phyloP scores from a whole-genome alignment of 768 basidiomycete species.

The Xerocomellus chrysenteron region DNA sequence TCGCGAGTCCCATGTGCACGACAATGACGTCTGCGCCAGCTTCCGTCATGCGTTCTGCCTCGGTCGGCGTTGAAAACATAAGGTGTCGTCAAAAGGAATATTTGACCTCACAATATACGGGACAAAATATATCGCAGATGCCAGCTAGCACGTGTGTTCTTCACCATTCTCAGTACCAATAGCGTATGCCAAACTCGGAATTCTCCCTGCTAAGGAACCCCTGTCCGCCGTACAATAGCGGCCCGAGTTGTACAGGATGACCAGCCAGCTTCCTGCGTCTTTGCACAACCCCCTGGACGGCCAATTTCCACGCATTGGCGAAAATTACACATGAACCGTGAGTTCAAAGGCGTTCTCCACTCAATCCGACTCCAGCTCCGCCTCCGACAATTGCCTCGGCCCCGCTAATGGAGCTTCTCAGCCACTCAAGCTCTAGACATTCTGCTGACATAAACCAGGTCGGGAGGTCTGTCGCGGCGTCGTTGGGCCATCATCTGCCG shows the following conservation, averaged over 20 bases:
- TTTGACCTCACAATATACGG: slow-evolving; percentile 24
- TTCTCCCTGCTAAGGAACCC: slow-evolving; percentile 28
- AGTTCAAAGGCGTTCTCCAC: not conserved
- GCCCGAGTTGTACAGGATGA: slow-evolving; percentile 34
- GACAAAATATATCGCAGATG: slow-evolving; percentile 24
- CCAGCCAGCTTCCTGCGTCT: slow-evolving; percentile 27
- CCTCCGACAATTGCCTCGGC: slow-evolving; percentile 27
- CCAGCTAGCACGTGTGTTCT: slow-evolving; percentile 29
- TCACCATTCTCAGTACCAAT: slow-evolving; percentile 13
- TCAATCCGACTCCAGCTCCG: slow-evolving; percentile 28
- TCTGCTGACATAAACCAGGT: not conserved
- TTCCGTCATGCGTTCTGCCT: too few species aligned
- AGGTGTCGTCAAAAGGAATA: slow-evolving; percentile 25
- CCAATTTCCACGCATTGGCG: too few species aligned
- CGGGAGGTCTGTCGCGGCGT: too few species aligned
- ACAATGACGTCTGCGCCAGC: slow-evolving; percentile 28
- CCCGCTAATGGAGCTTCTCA: slow-evolving; percentile 12
- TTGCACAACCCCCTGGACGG: slow-evolving; percentile 4
- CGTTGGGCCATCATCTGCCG: too few species aligned
- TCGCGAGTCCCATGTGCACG: slow-evolving; percentile 32
- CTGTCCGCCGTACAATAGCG: slow-evolving; percentile 33
- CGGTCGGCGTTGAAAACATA: slow-evolving; percentile 32
- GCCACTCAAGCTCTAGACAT: slow-evolving; percentile 17
- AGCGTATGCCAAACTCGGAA: not conserved
- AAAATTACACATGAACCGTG: too few species aligned